These are phyloP conservation scores for Chalciporus chontae DNA, from an alignment of 768 basidiomycete genomes.

Conservation along the genomic window DNA sequence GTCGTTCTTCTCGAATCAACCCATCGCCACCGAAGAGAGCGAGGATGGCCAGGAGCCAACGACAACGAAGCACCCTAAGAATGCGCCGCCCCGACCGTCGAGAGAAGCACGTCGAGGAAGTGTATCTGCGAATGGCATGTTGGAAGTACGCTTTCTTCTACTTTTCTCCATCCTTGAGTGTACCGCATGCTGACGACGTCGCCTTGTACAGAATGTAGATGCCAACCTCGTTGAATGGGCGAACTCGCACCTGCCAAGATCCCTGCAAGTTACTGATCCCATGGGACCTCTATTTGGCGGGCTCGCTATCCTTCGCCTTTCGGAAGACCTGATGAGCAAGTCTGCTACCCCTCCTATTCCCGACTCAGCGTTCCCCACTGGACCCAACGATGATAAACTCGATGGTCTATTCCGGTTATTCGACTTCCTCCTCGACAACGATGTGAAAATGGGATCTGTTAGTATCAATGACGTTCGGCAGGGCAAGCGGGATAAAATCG, in stretches of 20 bases:
- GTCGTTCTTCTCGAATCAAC: conserved; percentile 51
- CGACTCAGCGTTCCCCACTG: conserved; percentile 73
- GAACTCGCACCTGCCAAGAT: conserved; percentile 73
- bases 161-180: background rate
- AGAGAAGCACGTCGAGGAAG: conserved; percentile 54
- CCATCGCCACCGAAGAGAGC: conserved; percentile 18
- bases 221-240: conserved; percentile 79
- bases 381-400: conserved; percentile 70
- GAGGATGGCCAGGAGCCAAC: conserved; percentile 18
- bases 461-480: conserved; percentile 91
- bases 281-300: conserved; percentile 54
- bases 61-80: conserved; percentile 10
- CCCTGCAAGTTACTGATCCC: conserved; percentile 52
- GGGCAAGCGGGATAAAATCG: conserved; percentile 77
- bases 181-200: conserved; percentile 1
- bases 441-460: conserved; percentile 86
- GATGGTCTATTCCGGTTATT: conserved; percentile 87
- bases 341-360: conserved; percentile 67
- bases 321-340: conserved; percentile 73
- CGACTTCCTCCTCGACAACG: conserved; percentile 90
- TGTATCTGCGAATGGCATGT: conserved; percentile 23
- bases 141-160: conserved; percentile 16
- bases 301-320: conserved; percentile 76
- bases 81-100: conserved; percentile 62
- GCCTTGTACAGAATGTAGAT: conserved; percentile 34